A percentile compares a stretch with the other conserved stretches of the same genome.
These are phyloP conservation scores for Ceratocystis harringtonii DNA, from an alignment of 2,329 filamentous ascomycete genomes.

Conservation along the genomic window DNA sequence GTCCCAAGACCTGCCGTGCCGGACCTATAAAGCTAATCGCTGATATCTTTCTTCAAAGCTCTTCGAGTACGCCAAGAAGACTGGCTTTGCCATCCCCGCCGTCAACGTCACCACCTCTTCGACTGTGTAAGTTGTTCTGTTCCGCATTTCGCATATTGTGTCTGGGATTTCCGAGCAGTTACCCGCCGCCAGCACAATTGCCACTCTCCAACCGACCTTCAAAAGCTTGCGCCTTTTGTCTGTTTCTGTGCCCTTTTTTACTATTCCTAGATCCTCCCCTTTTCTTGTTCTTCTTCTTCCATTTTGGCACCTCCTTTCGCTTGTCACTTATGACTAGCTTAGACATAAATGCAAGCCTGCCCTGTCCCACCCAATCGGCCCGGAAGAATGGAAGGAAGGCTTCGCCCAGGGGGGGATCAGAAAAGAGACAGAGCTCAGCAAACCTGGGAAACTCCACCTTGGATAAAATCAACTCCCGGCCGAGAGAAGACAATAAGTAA, in stretches of 20 bases:
- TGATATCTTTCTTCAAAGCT: constrained; percentile 30
- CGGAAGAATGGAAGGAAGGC: not conserved
- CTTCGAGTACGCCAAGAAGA: constrained; percentile 80
- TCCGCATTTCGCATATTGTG: not conserved
- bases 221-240: not conserved
- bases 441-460: not conserved
- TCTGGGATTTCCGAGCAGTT: not conserved
- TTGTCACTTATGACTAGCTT: not conserved
- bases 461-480: not conserved
- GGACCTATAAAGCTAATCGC: not conserved
- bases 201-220: not conserved
- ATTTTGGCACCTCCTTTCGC: not conserved
- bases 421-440: not conserved
- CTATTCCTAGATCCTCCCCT: not conserved
- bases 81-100: constrained; percentile 78
- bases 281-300: too few relatives aligned
- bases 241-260: not conserved
- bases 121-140: constrained; percentile 25
- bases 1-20: not conserved
- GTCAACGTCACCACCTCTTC: constrained; percentile 92
- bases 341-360: not conserved
- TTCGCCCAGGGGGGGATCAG: not conserved
- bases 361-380: constrained; percentile 5
- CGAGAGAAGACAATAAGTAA: constrained; percentile 27
- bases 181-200: not conserved